Base-by-base conservation (phyloP, 345 rosid species). In the Eucalyptus tenuipes region DNA sequence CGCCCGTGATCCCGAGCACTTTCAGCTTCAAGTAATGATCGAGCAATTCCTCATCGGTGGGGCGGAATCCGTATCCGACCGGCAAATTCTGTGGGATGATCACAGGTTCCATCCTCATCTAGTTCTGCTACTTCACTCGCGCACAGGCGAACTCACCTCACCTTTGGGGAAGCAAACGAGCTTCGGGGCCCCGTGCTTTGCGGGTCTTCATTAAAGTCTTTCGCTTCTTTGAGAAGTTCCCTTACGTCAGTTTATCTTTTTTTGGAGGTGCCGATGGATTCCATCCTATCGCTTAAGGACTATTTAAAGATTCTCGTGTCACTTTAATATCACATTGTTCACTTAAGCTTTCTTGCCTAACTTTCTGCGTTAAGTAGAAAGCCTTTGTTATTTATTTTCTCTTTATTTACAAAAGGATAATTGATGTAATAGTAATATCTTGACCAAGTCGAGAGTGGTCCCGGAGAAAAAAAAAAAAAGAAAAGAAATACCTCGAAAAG, bases 221-320 rank as follows among this genome's bases (percentile, higher is more conserved):
- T 17, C 40, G 15, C 88, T 86, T 86, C 79, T 31, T 6, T 33
- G 50, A 55, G 88, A 86, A 86, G 88, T n/a, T n/a, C n/a, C n/a
- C n/a, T n/a, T n/a, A n/a, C n/a, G n/a, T n/a, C n/a, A n/a, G n/a
- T n/a, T n/a, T n/a, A n/a, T n/a, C n/a, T n/a, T 8, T 4, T 53
- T 53, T 53, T 8, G 66, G 66, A 18, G 0, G 0, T 27, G 31
- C 66, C 14, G n/a, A 15, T 59, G 15, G 66, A 25, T 59, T 25
- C 66, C 66, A 59, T 2, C 66, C 66, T 25, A 59, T 10, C 31
- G 5, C 66, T 27, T 3, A 59, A 25, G 66, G 31, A 59, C 66
- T 59, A 11, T 25, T 25, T 5, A 59, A 59, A 27, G 66, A 59
- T 59, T 59, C 66, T 59, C n/a, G 5, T 11, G 5, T 59, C 66